These are phyloP conservation scores for Prunus salicina DNA, from an alignment of 306 rosid species.

Conservation along the genomic window DNA sequence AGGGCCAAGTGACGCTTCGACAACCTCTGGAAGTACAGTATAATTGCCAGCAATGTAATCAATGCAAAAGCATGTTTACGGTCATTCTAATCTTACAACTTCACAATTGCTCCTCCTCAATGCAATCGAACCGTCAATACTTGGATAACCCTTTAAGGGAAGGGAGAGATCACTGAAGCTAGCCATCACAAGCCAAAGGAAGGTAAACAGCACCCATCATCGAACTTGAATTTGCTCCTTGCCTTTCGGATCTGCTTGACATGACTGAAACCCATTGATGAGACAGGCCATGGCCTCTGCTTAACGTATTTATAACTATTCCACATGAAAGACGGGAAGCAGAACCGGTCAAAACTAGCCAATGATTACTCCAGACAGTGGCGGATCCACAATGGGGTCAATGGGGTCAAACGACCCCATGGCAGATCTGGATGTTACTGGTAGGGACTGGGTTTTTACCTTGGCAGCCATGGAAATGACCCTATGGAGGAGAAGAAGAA, in stretches of 20 bases:
- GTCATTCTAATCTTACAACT: neutral
- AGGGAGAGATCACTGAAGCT: neutral
- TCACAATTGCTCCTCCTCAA: neutral
- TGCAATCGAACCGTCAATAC: neutral
- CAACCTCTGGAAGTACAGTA: too few relatives aligned
- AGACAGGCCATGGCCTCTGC: neutral
- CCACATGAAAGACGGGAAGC: neutral
- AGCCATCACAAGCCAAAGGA: neutral
- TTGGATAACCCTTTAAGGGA: neutral
- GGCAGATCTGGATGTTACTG: too few relatives aligned
- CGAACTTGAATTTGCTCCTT: neutral
- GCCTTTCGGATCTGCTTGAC: neutral
- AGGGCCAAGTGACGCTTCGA: too few relatives aligned
- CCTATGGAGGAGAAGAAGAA: too few relatives aligned
- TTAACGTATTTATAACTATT: neutral
- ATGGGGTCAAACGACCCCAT: too few relatives aligned
- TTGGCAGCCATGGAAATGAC: too few relatives aligned
- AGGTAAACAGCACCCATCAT: neutral
- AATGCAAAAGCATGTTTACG: neutral
- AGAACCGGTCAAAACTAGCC: neutral
- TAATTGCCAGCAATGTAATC: too few relatives aligned
- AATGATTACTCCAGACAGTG: constrained; percentile 33
- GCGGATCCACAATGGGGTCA: too few relatives aligned
- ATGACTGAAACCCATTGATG: neutral
- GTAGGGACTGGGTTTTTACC: too few relatives aligned